Base-by-base conservation (phyloP, 805 yeast species). In the Wickerhamomyces bovis region DNA sequence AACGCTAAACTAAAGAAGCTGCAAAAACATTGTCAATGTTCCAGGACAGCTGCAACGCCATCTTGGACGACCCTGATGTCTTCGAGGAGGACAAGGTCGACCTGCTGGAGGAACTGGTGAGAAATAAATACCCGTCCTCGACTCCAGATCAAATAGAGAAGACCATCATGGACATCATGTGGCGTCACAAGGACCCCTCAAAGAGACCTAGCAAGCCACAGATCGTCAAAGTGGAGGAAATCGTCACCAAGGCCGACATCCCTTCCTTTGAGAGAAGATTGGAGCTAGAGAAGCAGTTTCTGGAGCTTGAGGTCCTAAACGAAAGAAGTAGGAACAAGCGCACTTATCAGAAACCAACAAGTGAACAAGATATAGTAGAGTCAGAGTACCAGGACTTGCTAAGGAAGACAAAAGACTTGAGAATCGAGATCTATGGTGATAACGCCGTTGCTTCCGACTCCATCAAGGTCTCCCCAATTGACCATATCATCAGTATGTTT, bases 81-180 rank as follows among this genome's bases (percentile, higher is more conserved):
- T 51, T 58, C 15, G 75, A 71, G 47, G 76, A 71, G 48, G 73
- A 69, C 42, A 61, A 63, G 31, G 63, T 71, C 16, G 75, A 70
- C 48, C 45, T 48, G 42, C 56, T 71, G 12, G 73, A 71, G 43
- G 63, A 57, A 11, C 51, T 66, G 2, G 71, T 70, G 28, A 44
- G 46, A 4, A 44, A 47, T 18, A 47, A 53, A 28, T 56, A 50
- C 39, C 47, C 52, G 22, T 48, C 45, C 1, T 44, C 50, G 11
- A 45, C 54, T 1, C 39, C 57, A 3, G 53, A 54, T 16, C 66
- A 63, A 21, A 44, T 55, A 6, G 75, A 71, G 46, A 55, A 67
- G 44, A 52, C 66, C 16, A 68, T 69, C 15, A 57, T 71, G 54
- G 73, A 68, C 44, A 64, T 71, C 11, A 48, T 71, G 46, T 68